A percentile compares a stretch with the other conserved stretches of the same genome.
Conservation (phyloP, 306 rosid genomes). For the Delonix regia region DNA sequence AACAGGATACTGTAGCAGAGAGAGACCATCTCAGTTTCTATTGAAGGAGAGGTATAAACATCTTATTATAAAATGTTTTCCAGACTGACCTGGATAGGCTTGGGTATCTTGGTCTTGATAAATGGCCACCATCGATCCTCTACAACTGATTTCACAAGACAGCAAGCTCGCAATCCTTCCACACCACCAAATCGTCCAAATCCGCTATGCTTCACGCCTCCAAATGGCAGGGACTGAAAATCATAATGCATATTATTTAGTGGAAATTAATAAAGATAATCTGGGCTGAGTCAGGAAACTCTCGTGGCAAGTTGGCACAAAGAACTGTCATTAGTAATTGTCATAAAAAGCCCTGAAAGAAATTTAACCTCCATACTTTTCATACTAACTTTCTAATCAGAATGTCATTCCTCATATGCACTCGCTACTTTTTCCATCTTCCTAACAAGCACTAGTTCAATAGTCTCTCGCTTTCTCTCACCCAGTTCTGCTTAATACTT, state of each 20-base stretch:
- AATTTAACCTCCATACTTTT: not conserved
- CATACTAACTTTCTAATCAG: not conserved
- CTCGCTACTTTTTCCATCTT: conserved; percentile 1
- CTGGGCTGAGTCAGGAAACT: not conserved
- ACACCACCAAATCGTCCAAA: conserved; percentile 94
- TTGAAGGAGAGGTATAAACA: conserved; percentile 4
- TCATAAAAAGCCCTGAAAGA: not conserved
- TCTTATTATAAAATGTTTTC: conserved; percentile 22
- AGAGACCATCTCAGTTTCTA: conserved; percentile 35
- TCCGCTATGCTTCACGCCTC: conserved; percentile 93
- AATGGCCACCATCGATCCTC: conserved; percentile 98
- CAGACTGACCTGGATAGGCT: conserved; percentile 83
- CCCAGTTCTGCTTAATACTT: not conserved
- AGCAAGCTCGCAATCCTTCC: conserved; percentile 96
- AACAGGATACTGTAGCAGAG: conserved; percentile 71
- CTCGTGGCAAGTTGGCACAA: not conserved
- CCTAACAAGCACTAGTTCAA: not conserved
- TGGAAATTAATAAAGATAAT: not conserved
- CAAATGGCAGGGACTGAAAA: conserved; percentile 95
- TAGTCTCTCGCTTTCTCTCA: not conserved
- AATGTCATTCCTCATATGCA: not conserved
- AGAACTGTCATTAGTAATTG: not conserved
- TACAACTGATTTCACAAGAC: conserved; percentile 89
- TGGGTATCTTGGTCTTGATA: conserved; percentile 78
- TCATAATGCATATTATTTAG: conserved; percentile 35